Conservation (phyloP, 208 protist genomes). For the Acanthamoeba triangularis region DNA sequence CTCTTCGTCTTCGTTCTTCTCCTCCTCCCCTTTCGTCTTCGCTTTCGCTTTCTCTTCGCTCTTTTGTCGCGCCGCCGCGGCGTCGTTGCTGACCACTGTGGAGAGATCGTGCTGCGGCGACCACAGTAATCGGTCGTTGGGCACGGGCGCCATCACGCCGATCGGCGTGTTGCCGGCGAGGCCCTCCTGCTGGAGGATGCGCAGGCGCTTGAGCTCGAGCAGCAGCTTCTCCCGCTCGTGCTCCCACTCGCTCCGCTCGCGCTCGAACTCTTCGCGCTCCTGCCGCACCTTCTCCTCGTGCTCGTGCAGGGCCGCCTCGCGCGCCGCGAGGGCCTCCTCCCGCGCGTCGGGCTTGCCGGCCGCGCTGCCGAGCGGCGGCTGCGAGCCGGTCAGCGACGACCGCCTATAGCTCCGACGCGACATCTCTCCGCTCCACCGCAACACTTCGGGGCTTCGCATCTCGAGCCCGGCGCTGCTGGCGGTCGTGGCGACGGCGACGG, state of each 20-base stretch:
- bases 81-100: neutral
- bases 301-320: constrained; percentile 42
- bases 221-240: constrained; percentile 59
- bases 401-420: constrained; percentile 8
- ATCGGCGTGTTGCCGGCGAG: neutral
- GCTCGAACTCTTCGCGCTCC: constrained; percentile 52
- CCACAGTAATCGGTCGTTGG: constrained; percentile 42
- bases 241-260: constrained; percentile 34
- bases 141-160: neutral
- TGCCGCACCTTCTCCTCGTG: constrained; percentile 44
- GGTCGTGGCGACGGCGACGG: neutral
- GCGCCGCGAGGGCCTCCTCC: neutral
- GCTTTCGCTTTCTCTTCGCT: neutral
- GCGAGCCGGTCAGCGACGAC: constrained; percentile 34
- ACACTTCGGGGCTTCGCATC: neutral
- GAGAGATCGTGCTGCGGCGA: constrained; percentile 10
- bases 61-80: neutral
- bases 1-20: constrained; percentile 4
- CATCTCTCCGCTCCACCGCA: constrained; percentile 52
- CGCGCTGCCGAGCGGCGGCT: neutral
- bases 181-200: constrained; percentile 8
- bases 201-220: constrained; percentile 25
- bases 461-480: neutral
- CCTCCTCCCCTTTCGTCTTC: neutral
- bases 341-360: neutral